phyloP scores from a whole-genome alignment of 75 land plant species.

The Pinus taeda region DNA sequence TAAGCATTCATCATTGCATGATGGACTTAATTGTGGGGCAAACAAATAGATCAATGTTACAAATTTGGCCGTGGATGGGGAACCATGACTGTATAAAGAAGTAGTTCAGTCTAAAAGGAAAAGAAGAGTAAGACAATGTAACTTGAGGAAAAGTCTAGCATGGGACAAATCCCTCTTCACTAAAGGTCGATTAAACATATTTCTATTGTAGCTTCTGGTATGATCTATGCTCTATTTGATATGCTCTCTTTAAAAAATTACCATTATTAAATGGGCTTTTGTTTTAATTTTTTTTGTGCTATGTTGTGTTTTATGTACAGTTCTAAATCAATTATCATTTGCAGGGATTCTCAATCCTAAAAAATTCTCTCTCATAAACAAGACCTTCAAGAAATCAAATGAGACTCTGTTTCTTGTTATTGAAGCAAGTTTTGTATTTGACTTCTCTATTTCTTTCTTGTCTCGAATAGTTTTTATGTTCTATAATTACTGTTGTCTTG shows the following conservation, averaged over 20 bases:
- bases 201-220: not conserved
- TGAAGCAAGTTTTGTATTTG: slow-evolving; percentile 14
- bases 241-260: too few relatives aligned
- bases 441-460: too few relatives aligned
- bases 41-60: not conserved
- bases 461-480: not conserved
- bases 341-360: slow-evolving; percentile 72
- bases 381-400: slow-evolving; percentile 19
- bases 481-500: not conserved
- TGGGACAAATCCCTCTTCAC: slow-evolving; percentile 92
- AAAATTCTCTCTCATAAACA: slow-evolving; percentile 52
- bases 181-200: slow-evolving; percentile 34
- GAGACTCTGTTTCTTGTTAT: slow-evolving; percentile 28
- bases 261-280: not conserved
- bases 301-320: not conserved
- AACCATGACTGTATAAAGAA: slow-evolving; percentile 12
- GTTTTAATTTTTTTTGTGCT: not conserved
- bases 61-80: not conserved
- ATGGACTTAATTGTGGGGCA: not conserved
- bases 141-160: slow-evolving; percentile 84
- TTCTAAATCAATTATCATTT: not conserved
- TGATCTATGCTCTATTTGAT: not conserved
- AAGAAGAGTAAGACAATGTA: slow-evolving; percentile 36
- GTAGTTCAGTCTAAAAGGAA: slow-evolving; percentile 18
- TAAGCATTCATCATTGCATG: not conserved